A percentile compares a stretch with the other conserved stretches of the same genome.
phyloP scores from a whole-genome alignment of 2,329 filamentous ascomycete species.

The Aspergillus fumigatiaffinis region DNA sequence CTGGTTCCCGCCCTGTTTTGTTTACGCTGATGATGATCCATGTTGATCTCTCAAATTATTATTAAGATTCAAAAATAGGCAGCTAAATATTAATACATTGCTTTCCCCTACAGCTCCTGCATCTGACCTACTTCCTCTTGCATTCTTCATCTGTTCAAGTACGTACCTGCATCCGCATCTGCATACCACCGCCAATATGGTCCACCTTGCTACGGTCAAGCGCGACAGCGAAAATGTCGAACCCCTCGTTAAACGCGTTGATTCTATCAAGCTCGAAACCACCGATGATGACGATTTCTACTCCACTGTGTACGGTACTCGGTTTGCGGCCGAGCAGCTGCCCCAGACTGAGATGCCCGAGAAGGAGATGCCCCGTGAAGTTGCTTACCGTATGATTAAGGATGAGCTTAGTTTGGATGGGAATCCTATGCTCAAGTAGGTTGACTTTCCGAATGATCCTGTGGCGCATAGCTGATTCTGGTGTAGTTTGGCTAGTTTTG shows the following conservation, averaged over 20 bases:
- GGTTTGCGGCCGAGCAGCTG: slow-evolving; percentile 75
- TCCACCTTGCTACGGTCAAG: slow-evolving; percentile 39
- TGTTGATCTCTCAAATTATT: neutral
- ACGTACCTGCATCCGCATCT: neutral
- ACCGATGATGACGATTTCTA: slow-evolving; percentile 52
- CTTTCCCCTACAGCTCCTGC: neutral
- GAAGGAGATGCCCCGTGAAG: slow-evolving; percentile 79
- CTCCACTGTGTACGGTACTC: slow-evolving; percentile 82
- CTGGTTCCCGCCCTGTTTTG: neutral
- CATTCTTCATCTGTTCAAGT: neutral
- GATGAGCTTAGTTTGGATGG: slow-evolving; percentile 89
- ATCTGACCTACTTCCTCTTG: neutral
- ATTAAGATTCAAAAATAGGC: neutral
- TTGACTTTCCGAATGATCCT: neutral
- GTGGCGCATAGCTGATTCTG: no score
- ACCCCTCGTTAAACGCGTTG: slow-evolving; percentile 38
- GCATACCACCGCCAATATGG: slow-evolving; percentile 27
- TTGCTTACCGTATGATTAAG: slow-evolving; percentile 97
- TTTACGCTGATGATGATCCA: neutral
- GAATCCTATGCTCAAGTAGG: slow-evolving; percentile 70
- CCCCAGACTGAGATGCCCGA: slow-evolving; percentile 86
- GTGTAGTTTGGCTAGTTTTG: slow-evolving; percentile 73
- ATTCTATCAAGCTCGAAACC: slow-evolving; percentile 45
- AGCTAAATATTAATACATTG: neutral
- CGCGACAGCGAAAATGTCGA: slow-evolving; percentile 35